These are phyloP conservation scores for Suillus placidus DNA, from an alignment of 768 basidiomycete genomes.

Conservation along the genomic window DNA sequence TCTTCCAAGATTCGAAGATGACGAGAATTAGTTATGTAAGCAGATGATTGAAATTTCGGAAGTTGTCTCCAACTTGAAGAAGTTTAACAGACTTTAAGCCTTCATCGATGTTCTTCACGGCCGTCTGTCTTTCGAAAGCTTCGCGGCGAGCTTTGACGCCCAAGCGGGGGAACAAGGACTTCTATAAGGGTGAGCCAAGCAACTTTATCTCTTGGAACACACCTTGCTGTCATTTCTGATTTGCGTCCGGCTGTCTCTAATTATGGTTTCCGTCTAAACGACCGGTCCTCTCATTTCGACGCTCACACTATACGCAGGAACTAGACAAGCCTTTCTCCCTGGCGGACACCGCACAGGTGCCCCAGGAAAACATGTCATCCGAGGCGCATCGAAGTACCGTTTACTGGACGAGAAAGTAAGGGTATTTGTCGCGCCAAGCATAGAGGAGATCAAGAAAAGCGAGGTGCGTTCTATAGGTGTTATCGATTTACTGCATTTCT, in stretches of 20 bases:
- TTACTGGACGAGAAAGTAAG: slow-evolving; percentile 83
- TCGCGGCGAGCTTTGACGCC: slow-evolving; percentile 80
- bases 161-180: slow-evolving; percentile 94
- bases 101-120: slow-evolving; percentile 64
- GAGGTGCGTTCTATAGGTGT: slow-evolving; percentile 44
- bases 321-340: slow-evolving; percentile 79
- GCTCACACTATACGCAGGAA: slow-evolving; percentile 52
- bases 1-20: background rate
- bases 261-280: slow-evolving; percentile 1
- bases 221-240: background rate
- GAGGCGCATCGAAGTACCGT: slow-evolving; percentile 79
- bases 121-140: slow-evolving; percentile 76
- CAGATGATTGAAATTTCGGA: background rate
- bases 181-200: slow-evolving; percentile 79
- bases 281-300: background rate
- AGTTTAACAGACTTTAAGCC: background rate
- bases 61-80: background rate
- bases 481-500: background rate
- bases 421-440: slow-evolving; percentile 79
- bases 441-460: slow-evolving; percentile 61
- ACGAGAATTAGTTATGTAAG: background rate
- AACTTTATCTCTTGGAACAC: background rate
- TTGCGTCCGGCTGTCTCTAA: background rate
- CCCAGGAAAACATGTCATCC: slow-evolving; percentile 80
- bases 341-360: slow-evolving; percentile 88